phyloP scores from a whole-genome alignment of 2,329 filamentous ascomycete species.

The Rosellinia necatrix region DNA sequence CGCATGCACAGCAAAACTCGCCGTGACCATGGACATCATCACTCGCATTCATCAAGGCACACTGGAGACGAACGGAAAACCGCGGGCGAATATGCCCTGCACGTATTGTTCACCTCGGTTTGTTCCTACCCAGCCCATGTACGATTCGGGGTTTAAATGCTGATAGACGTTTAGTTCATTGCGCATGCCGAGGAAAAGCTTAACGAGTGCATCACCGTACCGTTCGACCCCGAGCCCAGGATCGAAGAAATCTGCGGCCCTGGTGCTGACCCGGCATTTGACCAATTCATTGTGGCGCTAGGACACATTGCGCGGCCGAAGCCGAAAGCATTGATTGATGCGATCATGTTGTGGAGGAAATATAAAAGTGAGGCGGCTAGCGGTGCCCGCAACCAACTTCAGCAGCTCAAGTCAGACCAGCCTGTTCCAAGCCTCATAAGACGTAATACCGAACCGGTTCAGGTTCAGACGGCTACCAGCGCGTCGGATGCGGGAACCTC shows the following conservation, averaged over 20 bases:
- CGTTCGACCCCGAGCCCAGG: conserved; percentile 78
- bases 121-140: conserved; percentile 40
- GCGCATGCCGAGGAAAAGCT: conserved; percentile 96
- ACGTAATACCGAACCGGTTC: conserved; percentile 75
- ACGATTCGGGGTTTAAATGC: conserved; percentile 20
- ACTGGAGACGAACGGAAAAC: conserved; percentile 81
- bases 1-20: conserved; percentile 70
- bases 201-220: conserved; percentile 79
- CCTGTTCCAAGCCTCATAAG: conserved; percentile 60
- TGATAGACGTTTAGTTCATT: conserved; percentile 69
- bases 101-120: conserved; percentile 92
- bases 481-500: conserved; percentile 39
- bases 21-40: conserved; percentile 74
- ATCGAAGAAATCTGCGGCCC: conserved; percentile 91
- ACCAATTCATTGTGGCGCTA: conserved; percentile 89
- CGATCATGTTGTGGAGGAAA: conserved; percentile 98
- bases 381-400: conserved; percentile 64
- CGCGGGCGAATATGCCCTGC: conserved; percentile 95
- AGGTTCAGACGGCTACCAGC: conserved; percentile 45
- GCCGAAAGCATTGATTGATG: conserved; percentile 93
- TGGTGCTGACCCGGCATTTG: conserved; percentile 85
- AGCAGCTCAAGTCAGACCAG: conserved; percentile 52
- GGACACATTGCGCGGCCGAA: conserved; percentile 94
- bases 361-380: conserved; percentile 89
- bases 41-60: conserved; percentile 75